Percentiles rank a stretch among this genome's conserved stretches.
Conservation (phyloP, 345 rosid species). For the Triadica sebifera region DNA sequence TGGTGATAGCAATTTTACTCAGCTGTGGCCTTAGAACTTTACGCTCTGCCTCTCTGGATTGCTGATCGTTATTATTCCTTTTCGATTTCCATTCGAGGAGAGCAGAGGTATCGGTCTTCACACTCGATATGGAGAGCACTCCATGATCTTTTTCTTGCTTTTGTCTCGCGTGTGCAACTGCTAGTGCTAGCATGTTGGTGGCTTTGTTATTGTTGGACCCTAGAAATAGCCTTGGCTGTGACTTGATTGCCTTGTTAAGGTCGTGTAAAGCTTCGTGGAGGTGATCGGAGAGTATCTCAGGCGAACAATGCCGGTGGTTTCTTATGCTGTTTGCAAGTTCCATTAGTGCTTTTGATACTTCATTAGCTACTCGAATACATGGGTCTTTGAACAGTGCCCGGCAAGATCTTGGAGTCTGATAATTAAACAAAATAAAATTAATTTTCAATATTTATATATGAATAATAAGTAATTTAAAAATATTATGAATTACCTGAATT, state of each 20-base stretch:
- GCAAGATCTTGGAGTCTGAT: constrained; percentile 62
- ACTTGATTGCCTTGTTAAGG: constrained; percentile 63
- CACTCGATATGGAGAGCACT: constrained; percentile 50
- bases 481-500: constrained; percentile 57
- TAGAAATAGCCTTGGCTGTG: constrained; percentile 74
- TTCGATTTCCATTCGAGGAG: constrained; percentile 54
- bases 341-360: constrained; percentile 56
- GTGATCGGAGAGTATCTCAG: constrained; percentile 69
- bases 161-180: constrained; percentile 45
- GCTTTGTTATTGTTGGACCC: constrained; percentile 53
- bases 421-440: not conserved
- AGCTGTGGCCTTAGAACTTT: constrained; percentile 62
- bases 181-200: constrained; percentile 41
- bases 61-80: constrained; percentile 28
- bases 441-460: no score
- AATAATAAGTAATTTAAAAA: no score
- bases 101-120: constrained; percentile 65
- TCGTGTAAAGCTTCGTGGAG: constrained; percentile 78
- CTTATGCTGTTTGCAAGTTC: constrained; percentile 62
- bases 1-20: constrained; percentile 60
- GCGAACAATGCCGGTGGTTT: constrained; percentile 68
- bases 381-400: constrained; percentile 72
- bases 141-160: constrained; percentile 23
- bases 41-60: constrained; percentile 36
- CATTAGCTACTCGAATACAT: constrained; percentile 63